Conservation (phyloP, 768 basidiomycete genomes). For the Pleurotus tuoliensis region DNA sequence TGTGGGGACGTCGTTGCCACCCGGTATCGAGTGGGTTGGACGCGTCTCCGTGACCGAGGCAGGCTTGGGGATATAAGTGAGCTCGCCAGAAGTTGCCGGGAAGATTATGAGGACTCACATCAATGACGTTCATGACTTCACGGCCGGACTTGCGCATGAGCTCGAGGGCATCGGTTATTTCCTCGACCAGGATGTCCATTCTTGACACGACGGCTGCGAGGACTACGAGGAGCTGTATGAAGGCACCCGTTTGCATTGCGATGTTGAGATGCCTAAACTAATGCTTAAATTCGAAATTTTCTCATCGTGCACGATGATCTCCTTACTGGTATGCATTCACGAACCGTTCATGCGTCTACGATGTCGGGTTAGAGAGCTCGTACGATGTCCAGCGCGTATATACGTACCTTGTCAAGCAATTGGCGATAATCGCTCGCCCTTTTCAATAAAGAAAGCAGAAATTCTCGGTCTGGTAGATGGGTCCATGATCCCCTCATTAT, state of each 20-base stretch:
- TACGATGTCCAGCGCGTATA: background rate
- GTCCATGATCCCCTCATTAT: slow-evolving; percentile 62
- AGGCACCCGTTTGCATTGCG: slow-evolving; percentile 70
- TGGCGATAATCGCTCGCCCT: slow-evolving; percentile 29
- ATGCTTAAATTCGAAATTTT: slow-evolving; percentile 1
- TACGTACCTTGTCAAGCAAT: slow-evolving; percentile 44
- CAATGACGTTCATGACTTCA: background rate
- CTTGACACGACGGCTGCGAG: slow-evolving; percentile 62
- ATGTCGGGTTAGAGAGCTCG: background rate
- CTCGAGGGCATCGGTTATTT: slow-evolving; percentile 38
- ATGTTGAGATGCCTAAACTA: slow-evolving; percentile 51
- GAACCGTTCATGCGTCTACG: slow-evolving; percentile 43
- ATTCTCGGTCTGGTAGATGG: slow-evolving; percentile 41
- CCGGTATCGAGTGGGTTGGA: too few relatives aligned
- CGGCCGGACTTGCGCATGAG: slow-evolving; percentile 3
- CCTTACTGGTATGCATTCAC: slow-evolving; percentile 53
- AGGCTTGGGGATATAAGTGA: too few relatives aligned
- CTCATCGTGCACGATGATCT: background rate
- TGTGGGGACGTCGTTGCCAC: too few relatives aligned
- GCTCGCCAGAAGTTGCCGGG: too few relatives aligned
- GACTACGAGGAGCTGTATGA: slow-evolving; percentile 62
- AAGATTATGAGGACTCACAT: slow-evolving; percentile 2
- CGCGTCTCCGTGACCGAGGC: too few relatives aligned
- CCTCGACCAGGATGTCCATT: slow-evolving; percentile 39
- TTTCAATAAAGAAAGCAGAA: slow-evolving; percentile 29